Conservation (phyloP, 345 rosid species). For the Xanthoceras sorbifolium region DNA sequence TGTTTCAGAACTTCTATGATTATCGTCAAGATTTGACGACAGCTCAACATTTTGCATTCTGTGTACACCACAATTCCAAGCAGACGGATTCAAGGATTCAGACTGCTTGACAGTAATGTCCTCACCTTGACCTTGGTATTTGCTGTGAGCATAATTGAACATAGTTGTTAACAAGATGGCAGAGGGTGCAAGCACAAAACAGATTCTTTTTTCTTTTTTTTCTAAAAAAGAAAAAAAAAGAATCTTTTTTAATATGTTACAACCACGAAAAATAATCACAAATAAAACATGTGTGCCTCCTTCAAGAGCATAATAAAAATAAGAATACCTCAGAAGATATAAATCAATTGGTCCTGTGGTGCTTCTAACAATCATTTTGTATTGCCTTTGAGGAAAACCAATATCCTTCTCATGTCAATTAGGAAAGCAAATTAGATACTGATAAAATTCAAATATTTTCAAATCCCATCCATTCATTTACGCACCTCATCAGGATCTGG, state of each 20-base stretch:
- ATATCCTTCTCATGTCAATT: conserved; percentile 43
- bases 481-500: conserved; percentile 77
- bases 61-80: conserved; percentile 21
- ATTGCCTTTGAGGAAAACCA: conserved; percentile 52
- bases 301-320: neutral
- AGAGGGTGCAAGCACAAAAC: neutral
- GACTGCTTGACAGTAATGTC: conserved; percentile 27
- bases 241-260: neutral
- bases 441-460: neutral
- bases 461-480: neutral
- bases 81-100: conserved; percentile 18
- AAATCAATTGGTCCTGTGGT: conserved; percentile 65
- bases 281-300: neutral
- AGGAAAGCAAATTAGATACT: conserved; percentile 11
- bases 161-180: conserved; percentile 1
- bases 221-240: too few species aligned
- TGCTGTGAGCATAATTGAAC: conserved; percentile 44
- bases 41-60: conserved; percentile 22
- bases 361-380: conserved; percentile 68
- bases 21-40: conserved; percentile 17
- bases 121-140: conserved; percentile 42
- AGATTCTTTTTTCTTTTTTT: neutral
- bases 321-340: conserved; percentile 60
- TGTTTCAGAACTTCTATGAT: conserved; percentile 11
- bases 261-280: neutral